These are phyloP conservation scores for Trichosanthes truncata DNA, from an alignment of 306 rosid species.

Conservation along the genomic window DNA sequence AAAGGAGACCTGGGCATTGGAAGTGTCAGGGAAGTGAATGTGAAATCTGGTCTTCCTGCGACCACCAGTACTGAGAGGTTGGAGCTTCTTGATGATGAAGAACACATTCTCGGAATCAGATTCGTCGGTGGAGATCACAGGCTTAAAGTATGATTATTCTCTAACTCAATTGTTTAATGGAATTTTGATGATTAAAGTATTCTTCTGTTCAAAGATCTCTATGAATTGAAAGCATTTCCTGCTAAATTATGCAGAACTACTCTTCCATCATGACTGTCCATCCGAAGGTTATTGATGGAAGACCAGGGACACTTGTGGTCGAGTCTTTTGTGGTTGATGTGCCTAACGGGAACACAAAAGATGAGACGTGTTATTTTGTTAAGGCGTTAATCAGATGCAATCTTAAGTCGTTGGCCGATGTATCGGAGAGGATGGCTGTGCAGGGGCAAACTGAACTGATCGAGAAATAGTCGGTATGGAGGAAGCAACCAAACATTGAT, in stretches of 20 bases:
- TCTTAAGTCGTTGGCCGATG: conserved; percentile 88
- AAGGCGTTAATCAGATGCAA: conserved; percentile 92
- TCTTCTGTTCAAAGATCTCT: background rate
- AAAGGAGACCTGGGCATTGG: conserved; percentile 83
- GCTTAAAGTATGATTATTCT: conserved; percentile 45
- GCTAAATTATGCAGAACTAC: conserved; percentile 61
- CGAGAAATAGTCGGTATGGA: conserved; percentile 28
- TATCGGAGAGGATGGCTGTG: conserved; percentile 96
- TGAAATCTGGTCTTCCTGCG: conserved; percentile 94
- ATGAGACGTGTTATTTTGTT: conserved; percentile 90
- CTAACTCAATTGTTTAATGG: background rate
- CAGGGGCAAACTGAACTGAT: conserved; percentile 63
- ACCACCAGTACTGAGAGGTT: conserved; percentile 86
- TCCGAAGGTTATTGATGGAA: conserved; percentile 79
- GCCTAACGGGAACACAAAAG: conserved; percentile 89
- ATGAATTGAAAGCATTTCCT: background rate
- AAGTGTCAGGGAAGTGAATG: conserved; percentile 86
- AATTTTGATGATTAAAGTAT: background rate
- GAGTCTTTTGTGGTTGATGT: conserved; percentile 94
- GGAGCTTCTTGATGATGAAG: conserved; percentile 81
- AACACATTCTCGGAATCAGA: conserved; percentile 71
- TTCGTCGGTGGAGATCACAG: conserved; percentile 90
- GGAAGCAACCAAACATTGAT: conserved; percentile 14
- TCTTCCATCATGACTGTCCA: conserved; percentile 81
- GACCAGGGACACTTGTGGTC: conserved; percentile 88